Evolutionary conservation across 257 asterid genomes (phyloP).

Genomic region (Euphrasia confusa): DNA sequence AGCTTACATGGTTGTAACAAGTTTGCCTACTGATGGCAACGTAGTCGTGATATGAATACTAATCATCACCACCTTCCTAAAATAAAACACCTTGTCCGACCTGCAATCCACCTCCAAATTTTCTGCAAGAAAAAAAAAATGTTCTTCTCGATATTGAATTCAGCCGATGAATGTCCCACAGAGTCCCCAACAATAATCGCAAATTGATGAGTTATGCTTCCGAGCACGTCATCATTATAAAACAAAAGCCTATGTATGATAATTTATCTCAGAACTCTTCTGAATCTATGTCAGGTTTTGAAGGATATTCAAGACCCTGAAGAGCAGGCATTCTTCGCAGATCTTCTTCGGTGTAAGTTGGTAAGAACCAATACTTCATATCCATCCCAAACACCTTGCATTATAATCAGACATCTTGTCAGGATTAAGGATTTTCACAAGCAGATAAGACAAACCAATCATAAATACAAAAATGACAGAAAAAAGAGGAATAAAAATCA

Average conservation of each 20-base stretch:
- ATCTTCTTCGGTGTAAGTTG: constrained; percentile 66
- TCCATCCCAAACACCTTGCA: constrained; percentile 63
- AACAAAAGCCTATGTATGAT: constrained; percentile 17
- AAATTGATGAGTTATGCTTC: constrained; percentile 13
- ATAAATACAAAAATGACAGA: not conserved
- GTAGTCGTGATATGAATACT: constrained; percentile 8
- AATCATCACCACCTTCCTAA: constrained; percentile 14
- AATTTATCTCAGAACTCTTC: constrained; percentile 41
- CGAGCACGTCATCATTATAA: constrained; percentile 3
- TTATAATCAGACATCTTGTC: constrained; percentile 1
- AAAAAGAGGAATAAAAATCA: not conserved
- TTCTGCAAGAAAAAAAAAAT: constrained; percentile 20
- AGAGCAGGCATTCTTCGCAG: constrained; percentile 62
- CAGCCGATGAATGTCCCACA: constrained; percentile 7
- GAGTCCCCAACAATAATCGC: constrained; percentile 9
- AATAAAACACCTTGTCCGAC: constrained; percentile 17
- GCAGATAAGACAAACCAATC: not conserved
- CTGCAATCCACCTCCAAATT: constrained; percentile 19
- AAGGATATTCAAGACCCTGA: constrained; percentile 77
- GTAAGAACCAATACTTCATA: constrained; percentile 62
- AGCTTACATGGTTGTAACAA: constrained; percentile 30
- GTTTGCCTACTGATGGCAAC: constrained; percentile 17
- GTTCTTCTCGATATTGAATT: not conserved
- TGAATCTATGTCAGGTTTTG: constrained; percentile 53
- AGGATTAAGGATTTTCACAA: constrained; percentile 1